Evolutionary conservation across 148 eudicot species (phyloP), one percentile per base, ranked within the genome.

Genomic region (Fallopia convolvulus): DNA sequence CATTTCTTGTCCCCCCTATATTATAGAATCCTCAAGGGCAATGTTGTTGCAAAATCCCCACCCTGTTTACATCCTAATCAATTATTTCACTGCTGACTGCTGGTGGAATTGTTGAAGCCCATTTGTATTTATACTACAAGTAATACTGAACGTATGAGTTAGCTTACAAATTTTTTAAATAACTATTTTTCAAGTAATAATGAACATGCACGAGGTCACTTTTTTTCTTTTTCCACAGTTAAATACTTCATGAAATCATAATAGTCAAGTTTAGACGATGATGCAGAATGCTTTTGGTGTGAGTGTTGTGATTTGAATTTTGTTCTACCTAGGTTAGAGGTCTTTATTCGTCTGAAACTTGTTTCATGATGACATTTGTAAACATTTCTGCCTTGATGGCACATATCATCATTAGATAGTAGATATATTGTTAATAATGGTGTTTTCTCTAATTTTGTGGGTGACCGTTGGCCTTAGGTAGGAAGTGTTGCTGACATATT

Each of bases 401-500:
- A 11, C 41, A 36, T 32, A 65, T 26, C 4, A 21, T 23, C 14
- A 60, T 14, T 60, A 60, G 3, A 60, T 65, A 30, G 30, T 58
- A 58, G 32, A 60, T 21, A 9, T 2, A 23, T 60, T 60, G 18
- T 21, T 60, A 60, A 8, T 30, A 3, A 50, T 33, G 32, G n/a
- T 65, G 13, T 61, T 30, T 46, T 76, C 39, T 55, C 10, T 18
- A 60, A 23, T 61, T 81, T 56, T 55, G 8, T 44, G 46, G 71
- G 48, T 39, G 32, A 74, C 68, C 74, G 83, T 65, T 83, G 92
- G 98, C 74, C 85, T 65, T 83, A 94, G 98, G 93, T 85, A 76
- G 85, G 71, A 74, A 63, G 77, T 81, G 61, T 74, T 63, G 78
- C 80, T 72, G 86, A 82, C 52, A 74, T 77, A 50, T 9, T 74